Conservation (phyloP, 2,329 filamentous ascomycete species). For the Chrysoporthe austroafricana region DNA sequence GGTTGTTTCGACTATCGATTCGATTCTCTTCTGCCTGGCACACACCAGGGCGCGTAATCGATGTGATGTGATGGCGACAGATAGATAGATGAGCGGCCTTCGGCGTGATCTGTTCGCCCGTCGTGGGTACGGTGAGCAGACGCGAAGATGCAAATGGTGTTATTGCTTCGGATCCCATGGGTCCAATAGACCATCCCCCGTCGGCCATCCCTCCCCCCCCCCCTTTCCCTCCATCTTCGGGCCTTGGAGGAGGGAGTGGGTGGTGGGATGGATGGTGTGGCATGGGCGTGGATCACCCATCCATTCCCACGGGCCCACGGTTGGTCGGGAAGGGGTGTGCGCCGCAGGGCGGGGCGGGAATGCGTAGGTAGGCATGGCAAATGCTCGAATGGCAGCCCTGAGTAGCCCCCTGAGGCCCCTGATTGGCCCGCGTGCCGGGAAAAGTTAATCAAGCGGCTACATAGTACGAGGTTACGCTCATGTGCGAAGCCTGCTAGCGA, state of each 20-base stretch:
- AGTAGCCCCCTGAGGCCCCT: background rate
- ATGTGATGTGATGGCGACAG: background rate
- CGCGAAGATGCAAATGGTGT: background rate
- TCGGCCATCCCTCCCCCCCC: background rate
- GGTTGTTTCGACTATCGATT: too few species aligned
- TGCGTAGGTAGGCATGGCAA: background rate
- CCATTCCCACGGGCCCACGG: background rate
- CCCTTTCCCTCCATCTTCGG: background rate
- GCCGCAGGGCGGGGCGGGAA: background rate
- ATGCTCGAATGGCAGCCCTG: background rate
- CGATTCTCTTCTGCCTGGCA: too few species aligned
- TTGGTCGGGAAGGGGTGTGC: background rate
- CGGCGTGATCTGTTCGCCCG: background rate
- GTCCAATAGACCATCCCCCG: slow-evolving; percentile 6
- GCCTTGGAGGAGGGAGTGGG: background rate
- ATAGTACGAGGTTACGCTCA: background rate
- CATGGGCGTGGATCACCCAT: background rate
- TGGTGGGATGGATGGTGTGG: background rate
- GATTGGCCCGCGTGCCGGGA: background rate
- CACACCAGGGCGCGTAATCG: slow-evolving; percentile 1
- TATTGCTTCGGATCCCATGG: background rate
- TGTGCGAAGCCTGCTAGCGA: too few species aligned
- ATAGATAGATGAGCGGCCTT: background rate
- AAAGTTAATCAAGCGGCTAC: slow-evolving; percentile 15
- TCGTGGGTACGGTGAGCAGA: slow-evolving; percentile 19